Conservation (phyloP, 345 rosid species). For the Ceriops tagal region DNA sequence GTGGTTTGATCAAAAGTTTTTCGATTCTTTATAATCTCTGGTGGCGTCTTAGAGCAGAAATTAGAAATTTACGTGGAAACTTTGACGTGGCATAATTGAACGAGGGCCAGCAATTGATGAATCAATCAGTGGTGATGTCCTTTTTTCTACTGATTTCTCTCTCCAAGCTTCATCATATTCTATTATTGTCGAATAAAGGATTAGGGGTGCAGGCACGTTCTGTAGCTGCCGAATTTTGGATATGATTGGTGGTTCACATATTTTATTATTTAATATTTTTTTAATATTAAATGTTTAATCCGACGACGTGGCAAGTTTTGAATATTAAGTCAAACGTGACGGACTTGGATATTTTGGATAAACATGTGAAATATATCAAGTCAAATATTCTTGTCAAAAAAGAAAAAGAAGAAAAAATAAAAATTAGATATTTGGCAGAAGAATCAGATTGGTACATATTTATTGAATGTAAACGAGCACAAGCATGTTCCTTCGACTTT, state of each 20-base stretch:
- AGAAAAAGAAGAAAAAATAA: too few relatives aligned
- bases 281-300: too few relatives aligned
- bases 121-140: neutral
- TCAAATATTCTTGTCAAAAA: too few relatives aligned
- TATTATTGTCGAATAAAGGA: neutral
- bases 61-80: constrained; percentile 14
- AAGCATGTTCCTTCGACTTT: too few relatives aligned
- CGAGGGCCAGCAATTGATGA: neutral
- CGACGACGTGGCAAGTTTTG: too few relatives aligned
- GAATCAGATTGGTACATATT: too few relatives aligned
- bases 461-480: too few relatives aligned
- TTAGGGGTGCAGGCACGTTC: neutral
- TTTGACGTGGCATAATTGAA: constrained; percentile 19
- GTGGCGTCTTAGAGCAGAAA: constrained; percentile 15
- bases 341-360: neutral
- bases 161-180: neutral
- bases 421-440: too few relatives aligned
- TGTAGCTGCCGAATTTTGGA: neutral
- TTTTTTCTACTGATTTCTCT: neutral
- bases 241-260: too few relatives aligned
- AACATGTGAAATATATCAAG: neutral
- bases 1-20: constrained; percentile 14
- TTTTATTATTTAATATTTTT: too few relatives aligned
- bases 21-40: constrained; percentile 16
- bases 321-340: neutral